Base-by-base conservation (phyloP, 805 yeast genomes). In the Tetrapisispora phaffii region DNA sequence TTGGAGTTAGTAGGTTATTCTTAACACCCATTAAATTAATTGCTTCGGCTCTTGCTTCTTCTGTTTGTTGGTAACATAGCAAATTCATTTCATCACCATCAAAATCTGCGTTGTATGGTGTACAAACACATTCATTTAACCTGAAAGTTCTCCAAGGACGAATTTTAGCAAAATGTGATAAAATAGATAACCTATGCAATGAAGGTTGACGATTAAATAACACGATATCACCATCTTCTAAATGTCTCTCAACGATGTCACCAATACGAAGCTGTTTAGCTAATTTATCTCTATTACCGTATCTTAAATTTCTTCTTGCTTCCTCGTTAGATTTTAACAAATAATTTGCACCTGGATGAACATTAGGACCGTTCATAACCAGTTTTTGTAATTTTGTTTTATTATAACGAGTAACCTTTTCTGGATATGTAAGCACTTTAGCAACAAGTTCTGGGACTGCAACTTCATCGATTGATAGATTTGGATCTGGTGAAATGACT, bases 61-160 rank as follows among this genome's bases (percentile, higher is more conserved):
- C 97, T 1, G 97, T 93, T 66, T 93, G 99, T 1, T n/a, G n/a
- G 98, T 98, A 39, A 93, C 98, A 62, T 93, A n/a, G 98, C 60
- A 93, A 72, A 65, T 93, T 93, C 98, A 93, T 93, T 66, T 93
- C 98, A 68, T 93, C 98, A 68, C 98, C 98, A 66, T 93, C 98
- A 63, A 93, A 93, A 76, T 93, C 99, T 34, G 99, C 99, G 65
- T 94, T 94, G 68, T 93, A 93, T 1, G 98, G 98, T 0, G 98
- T 93, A 70, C 98, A 93, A 9, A 93, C 99, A 82, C 98, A 93
- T 67, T 93, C 97, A 62, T 93, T 93, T 55, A 93, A 74, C 54
- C 99, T 74, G 70, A 93, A 86, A 1, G 99, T 93, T 69, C 98
- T 76, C 97, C 97, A 93, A 0, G 98, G 98, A 59, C 95, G 77